Conservation (phyloP, 225 moss, liverwort and hornwort genomes). For the Sphagnum contortum region DNA sequence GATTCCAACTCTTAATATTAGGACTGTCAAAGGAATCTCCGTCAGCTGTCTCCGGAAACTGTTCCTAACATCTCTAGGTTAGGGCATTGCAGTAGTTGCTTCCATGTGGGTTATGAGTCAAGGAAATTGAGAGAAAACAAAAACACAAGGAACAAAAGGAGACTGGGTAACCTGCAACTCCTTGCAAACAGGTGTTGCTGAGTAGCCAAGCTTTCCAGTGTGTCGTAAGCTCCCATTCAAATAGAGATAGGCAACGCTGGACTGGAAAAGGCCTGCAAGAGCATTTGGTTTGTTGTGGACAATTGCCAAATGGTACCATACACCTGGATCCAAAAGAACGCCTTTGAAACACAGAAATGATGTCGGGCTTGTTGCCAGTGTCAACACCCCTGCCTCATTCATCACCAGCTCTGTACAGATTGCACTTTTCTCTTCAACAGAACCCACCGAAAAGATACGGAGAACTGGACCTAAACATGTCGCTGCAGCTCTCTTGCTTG, state of each 20-base stretch:
- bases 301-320: conserved; percentile 89
- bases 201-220: conserved; percentile 91
- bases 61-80: too few species aligned
- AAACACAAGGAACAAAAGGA: background rate
- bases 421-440: conserved; percentile 67
- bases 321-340: conserved; percentile 69
- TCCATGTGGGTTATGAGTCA: too few species aligned
- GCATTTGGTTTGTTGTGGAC: conserved; percentile 98
- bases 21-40: too few species aligned
- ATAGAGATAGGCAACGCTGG: conserved; percentile 86
- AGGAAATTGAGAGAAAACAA: too few species aligned
- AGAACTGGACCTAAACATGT: conserved; percentile 33
- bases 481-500: too few species aligned
- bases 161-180: conserved; percentile 36
- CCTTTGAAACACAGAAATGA: conserved; percentile 73
- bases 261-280: conserved; percentile 93
- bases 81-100: too few species aligned
- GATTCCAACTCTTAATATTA: too few species aligned
- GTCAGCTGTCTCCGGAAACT: too few species aligned
- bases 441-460: conserved; percentile 76
- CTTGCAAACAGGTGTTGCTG: conserved; percentile 75
- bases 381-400: conserved; percentile 65
- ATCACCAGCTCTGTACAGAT: conserved; percentile 76
- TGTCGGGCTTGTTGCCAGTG: conserved; percentile 82
- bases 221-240: conserved; percentile 84